Evolutionary conservation across 352 stramenopile genomes (phyloP), one percentile per base, ranked within the genome.

Genomic region (Blastocystis sp.): DNA sequence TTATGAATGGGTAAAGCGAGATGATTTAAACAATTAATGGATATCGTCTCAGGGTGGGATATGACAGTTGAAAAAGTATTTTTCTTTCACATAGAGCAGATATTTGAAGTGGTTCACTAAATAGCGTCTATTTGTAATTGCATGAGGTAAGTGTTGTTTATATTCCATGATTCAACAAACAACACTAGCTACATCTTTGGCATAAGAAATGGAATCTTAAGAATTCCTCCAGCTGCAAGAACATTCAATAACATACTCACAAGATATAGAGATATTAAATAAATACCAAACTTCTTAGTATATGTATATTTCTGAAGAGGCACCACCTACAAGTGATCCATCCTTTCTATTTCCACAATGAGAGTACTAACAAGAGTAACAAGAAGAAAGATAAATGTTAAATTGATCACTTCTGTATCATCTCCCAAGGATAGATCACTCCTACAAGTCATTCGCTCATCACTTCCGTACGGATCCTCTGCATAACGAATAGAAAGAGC

Each of bases 341-440:
- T 6, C 7, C 27, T 22, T 1, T 0, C 9, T 7, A 27, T 13
- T 1, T 33, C 33, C 7, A 84, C 73, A 48, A 84, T 84, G n/a
- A 84, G 53, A 44, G 73, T 84, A 37, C 42, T 68, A 19, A 90
- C 13, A 9, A 78, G 58, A 13, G 89, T 81, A 35, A 91, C 58
- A n/a, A 89, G 17, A 79, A 91, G 76, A 24, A 89, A 89, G 44
- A 89, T 91, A 66, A 75, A 81, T 7, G 87, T 77, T 33, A 88
- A 59, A 35, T 77, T 90, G n/a, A 90, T 91, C 24, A 90, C 66
- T 24, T 69, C 53, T 19, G 84, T 87, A 44, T 84, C 70, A 59
- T 89, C 79, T 44, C 89, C 77, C 68, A 89, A 57, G 48, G 73
- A 51, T 30, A 84, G 66, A 37, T 66, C 73, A 15, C 44, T 56